Evolutionary conservation across 1,284 basidiomycete species (phyloP), one percentile per base, ranked within the genome.

Genomic region (Earliella scabrosa): DNA sequence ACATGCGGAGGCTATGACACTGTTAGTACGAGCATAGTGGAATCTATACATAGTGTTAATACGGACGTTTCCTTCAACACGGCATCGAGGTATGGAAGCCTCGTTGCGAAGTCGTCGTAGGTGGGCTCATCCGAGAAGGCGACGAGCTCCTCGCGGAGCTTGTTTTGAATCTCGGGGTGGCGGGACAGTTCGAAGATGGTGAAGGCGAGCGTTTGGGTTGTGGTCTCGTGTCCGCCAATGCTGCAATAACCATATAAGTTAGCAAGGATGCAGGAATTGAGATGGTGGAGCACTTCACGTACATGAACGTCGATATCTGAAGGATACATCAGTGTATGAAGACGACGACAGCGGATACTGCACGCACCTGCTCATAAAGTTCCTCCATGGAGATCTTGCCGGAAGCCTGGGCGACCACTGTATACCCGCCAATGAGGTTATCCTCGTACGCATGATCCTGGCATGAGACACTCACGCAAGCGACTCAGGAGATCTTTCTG

Each of bases 41-140:
- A 9, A n/a, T 3, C 36, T 38, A n/a, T n/a, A 24, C 18, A 21
- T 18, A 7, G 21, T 16, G 16, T 4, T 18, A 23, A 14, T 14
- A 44, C 49, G 38, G 31, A 60, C 56, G 41, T 50, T 45, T 59
- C 50, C 44, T 69, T 69, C 44, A 66, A 41, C 21, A 73, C 68
- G 5, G 68, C 69, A 38, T 71, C 70, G 9, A 73, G 60, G 50
- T 66, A 68, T 1, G 68, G 68, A 24, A 71, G 59, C 20, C 63
- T 65, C 20, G 48, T 62, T 52, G 61, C 61, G 48, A 67, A 61
- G 44, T 72, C 67, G 16, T 71, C 71, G 47, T 67, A 71, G 13
- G 64, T 67, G 2, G 70, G 66, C 44, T 73, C 66, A 16, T 45
- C 48, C 4, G 39, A 27, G 29, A 66, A 60, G 13, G 52, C 32